Conservation (phyloP, 1,139 yeast genomes). For the Debaryomycetaceae sp. region DNA sequence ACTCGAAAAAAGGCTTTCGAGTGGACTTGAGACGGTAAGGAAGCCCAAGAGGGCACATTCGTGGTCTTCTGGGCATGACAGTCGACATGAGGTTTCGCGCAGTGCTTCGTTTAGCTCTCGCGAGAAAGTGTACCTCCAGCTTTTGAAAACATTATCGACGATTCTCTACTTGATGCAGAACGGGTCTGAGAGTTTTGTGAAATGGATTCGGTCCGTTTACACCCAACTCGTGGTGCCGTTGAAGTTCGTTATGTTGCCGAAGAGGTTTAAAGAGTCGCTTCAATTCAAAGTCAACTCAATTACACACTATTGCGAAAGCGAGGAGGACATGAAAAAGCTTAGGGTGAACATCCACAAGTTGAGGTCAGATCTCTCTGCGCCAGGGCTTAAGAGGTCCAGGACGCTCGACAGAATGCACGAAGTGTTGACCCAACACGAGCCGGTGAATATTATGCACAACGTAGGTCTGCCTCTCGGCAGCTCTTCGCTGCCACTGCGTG, state of each 20-base stretch:
- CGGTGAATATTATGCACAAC: neutral
- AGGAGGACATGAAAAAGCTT: slow-evolving; percentile 23
- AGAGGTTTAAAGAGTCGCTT: slow-evolving; percentile 18
- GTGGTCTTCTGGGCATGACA: neutral
- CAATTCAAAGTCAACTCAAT: slow-evolving; percentile 28
- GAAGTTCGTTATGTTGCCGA: slow-evolving; percentile 3
- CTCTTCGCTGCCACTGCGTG: neutral
- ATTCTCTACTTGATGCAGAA: slow-evolving; percentile 35
- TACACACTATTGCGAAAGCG: slow-evolving; percentile 25
- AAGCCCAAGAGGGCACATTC: neutral
- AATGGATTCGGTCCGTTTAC: slow-evolving; percentile 22
- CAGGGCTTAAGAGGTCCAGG: slow-evolving; percentile 24
- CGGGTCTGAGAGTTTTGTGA: slow-evolving; percentile 32
- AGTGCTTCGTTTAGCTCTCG: neutral
- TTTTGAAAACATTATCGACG: slow-evolving; percentile 36
- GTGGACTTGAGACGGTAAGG: neutral
- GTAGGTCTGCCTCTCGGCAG: neutral
- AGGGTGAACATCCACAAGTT: slow-evolving; percentile 37
- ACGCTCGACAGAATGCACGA: neutral
- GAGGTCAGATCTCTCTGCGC: slow-evolving; percentile 38
- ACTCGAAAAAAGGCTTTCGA: slow-evolving; percentile 12
- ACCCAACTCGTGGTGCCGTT: slow-evolving; percentile 2
- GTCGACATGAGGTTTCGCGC: neutral
- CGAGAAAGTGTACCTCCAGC: slow-evolving; percentile 1
- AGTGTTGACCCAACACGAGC: neutral